Evolutionary conservation across 1,284 basidiomycete genomes (phyloP).

Genomic region (Cryptococcus sp.): DNA sequence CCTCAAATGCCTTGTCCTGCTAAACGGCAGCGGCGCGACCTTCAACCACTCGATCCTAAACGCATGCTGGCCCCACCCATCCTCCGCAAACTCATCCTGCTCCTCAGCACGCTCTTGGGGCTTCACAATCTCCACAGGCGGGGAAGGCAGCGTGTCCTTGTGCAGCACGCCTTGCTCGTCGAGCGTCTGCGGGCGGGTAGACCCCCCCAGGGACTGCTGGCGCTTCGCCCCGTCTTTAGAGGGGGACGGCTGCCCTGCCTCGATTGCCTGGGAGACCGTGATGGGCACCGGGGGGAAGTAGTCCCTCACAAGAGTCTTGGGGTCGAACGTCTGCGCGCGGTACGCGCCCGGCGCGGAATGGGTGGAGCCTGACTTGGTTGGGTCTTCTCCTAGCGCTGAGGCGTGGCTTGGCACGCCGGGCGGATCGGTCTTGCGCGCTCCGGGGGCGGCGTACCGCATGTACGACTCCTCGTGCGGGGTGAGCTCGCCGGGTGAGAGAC

Average conservation of each 20-base stretch:
- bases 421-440: conserved; percentile 28
- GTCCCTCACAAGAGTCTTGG: conserved; percentile 25
- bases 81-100: conserved; percentile 25
- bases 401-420: conserved; percentile 11
- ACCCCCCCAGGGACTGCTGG: conserved; percentile 22
- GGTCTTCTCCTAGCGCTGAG: background rate
- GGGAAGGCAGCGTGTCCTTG: conserved; percentile 33
- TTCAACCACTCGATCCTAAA: conserved; percentile 85
- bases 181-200: conserved; percentile 12
- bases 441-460: conserved; percentile 12
- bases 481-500: conserved; percentile 39
- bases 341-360: conserved; percentile 15
- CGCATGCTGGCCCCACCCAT: conserved; percentile 59
- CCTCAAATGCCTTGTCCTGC: conserved; percentile 69
- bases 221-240: conserved; percentile 6
- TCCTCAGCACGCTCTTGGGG: conserved; percentile 6
- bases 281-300: conserved; percentile 21
- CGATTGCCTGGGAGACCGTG: background rate
- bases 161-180: conserved; percentile 35
- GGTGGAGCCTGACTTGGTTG: conserved; percentile 14
- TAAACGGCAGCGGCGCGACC: conserved; percentile 71
- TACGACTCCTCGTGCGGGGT: conserved; percentile 32
- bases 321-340: conserved; percentile 33
- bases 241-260: too few relatives aligned
- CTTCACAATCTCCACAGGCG: conserved; percentile 11